Conservation (phyloP, 441 rosid genomes). For the Gossypium gossypioides region DNA sequence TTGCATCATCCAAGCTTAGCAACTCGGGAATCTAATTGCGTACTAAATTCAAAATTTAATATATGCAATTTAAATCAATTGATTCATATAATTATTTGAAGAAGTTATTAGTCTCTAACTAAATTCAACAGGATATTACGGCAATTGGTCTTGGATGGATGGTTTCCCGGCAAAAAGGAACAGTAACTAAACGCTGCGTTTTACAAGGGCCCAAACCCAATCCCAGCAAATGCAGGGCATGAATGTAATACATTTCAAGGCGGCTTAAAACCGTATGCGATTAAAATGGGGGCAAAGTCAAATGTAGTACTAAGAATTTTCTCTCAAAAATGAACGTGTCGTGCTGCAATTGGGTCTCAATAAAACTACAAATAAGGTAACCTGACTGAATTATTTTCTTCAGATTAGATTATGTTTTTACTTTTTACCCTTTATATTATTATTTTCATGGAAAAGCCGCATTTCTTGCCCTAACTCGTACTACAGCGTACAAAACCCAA, state of each 20-base stretch:
- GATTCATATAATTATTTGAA: no score
- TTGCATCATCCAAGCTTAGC: not conserved
- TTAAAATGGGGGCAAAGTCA: not conserved
- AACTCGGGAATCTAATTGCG: no score
- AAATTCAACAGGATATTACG: not conserved
- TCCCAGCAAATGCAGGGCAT: no score
- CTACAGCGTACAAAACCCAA: slow-evolving; percentile 13
- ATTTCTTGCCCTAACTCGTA: slow-evolving; percentile 23
- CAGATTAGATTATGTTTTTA: not conserved
- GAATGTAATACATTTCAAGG: not conserved
- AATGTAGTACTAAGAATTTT: not conserved
- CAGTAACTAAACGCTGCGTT: not conserved
- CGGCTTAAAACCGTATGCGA: not conserved
- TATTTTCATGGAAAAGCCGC: slow-evolving; percentile 8
- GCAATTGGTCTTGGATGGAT: not conserved
- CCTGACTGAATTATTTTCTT: not conserved
- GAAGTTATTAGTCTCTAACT: no score
- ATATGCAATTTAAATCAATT: no score
- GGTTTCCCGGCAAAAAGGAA: not conserved
- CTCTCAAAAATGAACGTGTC: not conserved
- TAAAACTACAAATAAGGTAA: not conserved
- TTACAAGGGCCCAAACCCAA: not conserved
- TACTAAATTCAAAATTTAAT: no score
- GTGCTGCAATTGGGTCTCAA: not conserved
- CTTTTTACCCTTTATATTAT: not conserved